phyloP scores from a whole-genome alignment of 768 basidiomycete species.

The Russula sp. region DNA sequence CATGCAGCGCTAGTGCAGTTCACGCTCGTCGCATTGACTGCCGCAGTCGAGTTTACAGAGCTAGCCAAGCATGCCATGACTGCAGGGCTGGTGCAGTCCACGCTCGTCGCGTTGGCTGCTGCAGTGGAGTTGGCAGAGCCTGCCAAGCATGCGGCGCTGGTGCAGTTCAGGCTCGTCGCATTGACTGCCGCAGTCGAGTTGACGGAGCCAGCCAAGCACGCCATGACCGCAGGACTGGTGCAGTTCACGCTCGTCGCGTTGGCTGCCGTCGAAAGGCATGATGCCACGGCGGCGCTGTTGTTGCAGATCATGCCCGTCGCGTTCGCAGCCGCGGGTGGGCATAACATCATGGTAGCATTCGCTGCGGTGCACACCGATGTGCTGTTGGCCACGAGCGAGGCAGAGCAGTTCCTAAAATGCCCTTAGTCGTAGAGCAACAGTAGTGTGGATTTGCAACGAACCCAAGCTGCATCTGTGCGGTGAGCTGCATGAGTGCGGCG shows the following conservation, averaged over 20 bases:
- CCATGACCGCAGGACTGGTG: neutral
- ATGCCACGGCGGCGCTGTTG: neutral
- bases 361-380: neutral
- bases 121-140: neutral
- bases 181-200: neutral
- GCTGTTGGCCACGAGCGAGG: neutral
- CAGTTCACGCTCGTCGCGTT: neutral
- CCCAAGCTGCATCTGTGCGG: constrained; percentile 4
- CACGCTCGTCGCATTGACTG: neutral
- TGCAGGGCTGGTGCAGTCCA: neutral
- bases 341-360: neutral
- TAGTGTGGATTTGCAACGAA: neutral
- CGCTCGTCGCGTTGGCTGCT: neutral
- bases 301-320: neutral
- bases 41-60: neutral
- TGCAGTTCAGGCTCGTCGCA: neutral
- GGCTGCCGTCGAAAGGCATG: neutral
- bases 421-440: neutral
- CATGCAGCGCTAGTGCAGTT: neutral
- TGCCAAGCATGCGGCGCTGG: no score
- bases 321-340: neutral
- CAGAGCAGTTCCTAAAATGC: neutral
- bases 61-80: neutral
- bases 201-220: no score
- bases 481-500: neutral